Conservation (phyloP, 495 filamentous ascomycete species). For the Aspergillus diversus region DNA sequence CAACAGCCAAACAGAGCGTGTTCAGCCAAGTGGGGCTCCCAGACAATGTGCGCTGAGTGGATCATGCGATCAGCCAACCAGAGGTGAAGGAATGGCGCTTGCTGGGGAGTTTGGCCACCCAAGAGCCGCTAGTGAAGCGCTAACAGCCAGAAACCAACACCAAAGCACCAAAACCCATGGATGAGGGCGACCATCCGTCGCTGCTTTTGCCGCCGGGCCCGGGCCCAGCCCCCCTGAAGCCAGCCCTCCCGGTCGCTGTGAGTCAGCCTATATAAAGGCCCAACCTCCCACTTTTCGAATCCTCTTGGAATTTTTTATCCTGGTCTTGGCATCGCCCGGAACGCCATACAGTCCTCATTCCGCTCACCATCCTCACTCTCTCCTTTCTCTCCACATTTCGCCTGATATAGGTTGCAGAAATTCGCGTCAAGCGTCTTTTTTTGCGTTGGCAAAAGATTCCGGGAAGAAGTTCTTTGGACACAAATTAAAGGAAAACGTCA, state of each 20-base stretch:
- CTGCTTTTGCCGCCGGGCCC: conserved; percentile 46
- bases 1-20: conserved; percentile 32
- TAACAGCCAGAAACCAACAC: conserved; percentile 15
- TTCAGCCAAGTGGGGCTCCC: conserved; percentile 24
- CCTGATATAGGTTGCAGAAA: conserved; percentile 29
- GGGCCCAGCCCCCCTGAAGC: conserved; percentile 44
- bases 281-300: conserved; percentile 46
- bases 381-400: conserved; percentile 26
- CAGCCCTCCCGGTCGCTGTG: conserved; percentile 32
- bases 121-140: conserved; percentile 34
- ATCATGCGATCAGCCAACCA: conserved; percentile 31
- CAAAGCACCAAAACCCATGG: conserved; percentile 43
- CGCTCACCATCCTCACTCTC: conserved; percentile 33
- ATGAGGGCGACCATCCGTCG: conserved; percentile 32
- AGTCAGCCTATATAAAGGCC: conserved; percentile 54
- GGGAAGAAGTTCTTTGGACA: conserved; percentile 28
- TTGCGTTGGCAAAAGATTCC: conserved; percentile 20
- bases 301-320: conserved; percentile 40
- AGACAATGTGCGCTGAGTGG: conserved; percentile 22
- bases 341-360: conserved; percentile 35
- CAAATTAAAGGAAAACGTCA: conserved; percentile 22
- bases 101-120: conserved; percentile 27
- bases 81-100: conserved; percentile 23
- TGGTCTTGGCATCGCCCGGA: conserved; percentile 55
- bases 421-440: conserved; percentile 22